These are phyloP conservation scores for Exidia glandulosa DNA, from an alignment of 768 basidiomycete genomes.

Conservation along the genomic window DNA sequence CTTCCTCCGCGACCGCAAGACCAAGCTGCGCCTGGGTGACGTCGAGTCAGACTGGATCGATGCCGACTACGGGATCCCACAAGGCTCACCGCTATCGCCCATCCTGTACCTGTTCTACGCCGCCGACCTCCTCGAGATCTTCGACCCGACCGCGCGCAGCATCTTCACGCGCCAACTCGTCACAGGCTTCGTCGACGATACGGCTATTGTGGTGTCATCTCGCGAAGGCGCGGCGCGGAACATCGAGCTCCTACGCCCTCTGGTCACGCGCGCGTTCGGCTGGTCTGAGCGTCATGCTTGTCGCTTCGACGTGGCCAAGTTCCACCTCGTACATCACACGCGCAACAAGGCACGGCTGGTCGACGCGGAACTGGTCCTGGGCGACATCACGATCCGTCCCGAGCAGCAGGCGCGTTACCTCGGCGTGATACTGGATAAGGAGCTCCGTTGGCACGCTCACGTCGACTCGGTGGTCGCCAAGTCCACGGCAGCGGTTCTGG, in stretches of 20 bases:
- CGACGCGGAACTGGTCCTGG: neutral
- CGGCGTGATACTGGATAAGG: conserved; percentile 1
- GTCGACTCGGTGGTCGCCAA: neutral
- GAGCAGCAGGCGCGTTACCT: neutral
- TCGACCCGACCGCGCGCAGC: neutral
- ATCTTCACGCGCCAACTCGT: neutral
- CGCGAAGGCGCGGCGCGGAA: neutral
- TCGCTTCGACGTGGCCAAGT: neutral
- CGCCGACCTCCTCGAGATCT: neutral
- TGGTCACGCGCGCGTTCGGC: neutral
- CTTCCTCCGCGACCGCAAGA: conserved; percentile 1
- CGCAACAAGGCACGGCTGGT: neutral
- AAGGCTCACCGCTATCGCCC: conserved; percentile 6
- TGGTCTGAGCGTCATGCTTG: conserved; percentile 1
- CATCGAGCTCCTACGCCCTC: neutral
- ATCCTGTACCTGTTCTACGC: conserved; percentile 10
- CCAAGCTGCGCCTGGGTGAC: conserved; percentile 2
- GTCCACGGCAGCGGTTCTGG: neutral
- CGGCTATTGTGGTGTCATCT: neutral
- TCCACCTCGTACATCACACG: neutral
- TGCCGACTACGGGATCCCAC: conserved; percentile 2
- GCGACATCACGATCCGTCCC: neutral
- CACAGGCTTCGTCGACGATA: neutral
- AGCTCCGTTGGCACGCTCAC: conserved; percentile 1
- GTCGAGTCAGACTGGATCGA: neutral